Base-by-base conservation (phyloP, 805 yeast species). In the Metschnikowia kunwiensis region DNA sequence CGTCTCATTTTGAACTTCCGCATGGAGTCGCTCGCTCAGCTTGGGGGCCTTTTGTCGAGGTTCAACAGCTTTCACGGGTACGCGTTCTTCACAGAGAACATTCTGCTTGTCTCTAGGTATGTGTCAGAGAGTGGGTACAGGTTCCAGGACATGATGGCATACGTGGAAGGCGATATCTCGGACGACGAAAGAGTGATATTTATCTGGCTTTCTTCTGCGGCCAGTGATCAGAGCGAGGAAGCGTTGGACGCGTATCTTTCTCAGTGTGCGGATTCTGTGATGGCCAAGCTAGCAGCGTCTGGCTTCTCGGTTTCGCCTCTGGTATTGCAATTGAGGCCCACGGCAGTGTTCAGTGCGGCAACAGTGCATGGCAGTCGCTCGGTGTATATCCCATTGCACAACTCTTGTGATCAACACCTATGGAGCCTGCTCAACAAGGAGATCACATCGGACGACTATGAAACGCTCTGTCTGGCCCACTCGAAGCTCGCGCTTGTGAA, bases 21-120 rank as follows among this genome's bases (percentile, higher is more conserved):
- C 10, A 22, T 34, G 11, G 33, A 27, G 10, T 55, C 70, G 27
- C 44, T 59, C 0, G 40, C 56, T 6, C 45, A 51, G 7, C 48
- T 71, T 23, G 40, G 51, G 14, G 44, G 53, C 0, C 46, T 64
- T 34, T 34, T 74, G 18, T 49, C 57, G 14, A 57, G 64, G 27
- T 54, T 77, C 14, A 61, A 61, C 13, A 58, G 57, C 21, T 72
- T 75, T 49, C 65, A 66, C 40, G 70, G 69, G 1, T 48, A 44
- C 21, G 28, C 36, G 1, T 35, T 64, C 17, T 33, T 64, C 24
- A 21, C 26, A 10, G 44, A 37, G 3, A 36, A 49, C 13, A 4
- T 38, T 12, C 13, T 7, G 15, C 27, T 30, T 5, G 63, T 74
- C 17, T 30, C 50, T 24, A 33, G 39, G 15, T 53, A 58, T 36